phyloP scores from a whole-genome alignment of 768 basidiomycete species.

The Dioszegia hungarica region DNA sequence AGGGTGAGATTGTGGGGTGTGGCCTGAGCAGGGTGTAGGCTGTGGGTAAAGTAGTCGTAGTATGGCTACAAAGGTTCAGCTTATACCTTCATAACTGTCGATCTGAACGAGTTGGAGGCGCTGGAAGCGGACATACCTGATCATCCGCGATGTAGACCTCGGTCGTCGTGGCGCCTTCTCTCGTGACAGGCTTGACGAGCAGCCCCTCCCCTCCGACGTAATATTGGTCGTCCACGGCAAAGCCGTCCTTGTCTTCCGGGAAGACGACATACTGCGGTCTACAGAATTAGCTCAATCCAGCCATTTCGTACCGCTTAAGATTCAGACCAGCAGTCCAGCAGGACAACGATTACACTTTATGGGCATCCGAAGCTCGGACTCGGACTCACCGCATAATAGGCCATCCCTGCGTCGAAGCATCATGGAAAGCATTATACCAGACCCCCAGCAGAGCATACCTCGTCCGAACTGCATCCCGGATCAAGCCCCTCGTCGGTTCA shows the following conservation, averaged over 20 bases:
- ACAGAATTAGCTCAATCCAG: not conserved
- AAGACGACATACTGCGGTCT: constrained; percentile 96
- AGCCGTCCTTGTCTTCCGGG: constrained; percentile 81
- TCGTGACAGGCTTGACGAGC: constrained; percentile 83
- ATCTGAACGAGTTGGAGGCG: too few species aligned
- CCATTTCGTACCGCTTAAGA: too few species aligned
- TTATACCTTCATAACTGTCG: too few species aligned
- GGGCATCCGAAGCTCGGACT: not conserved
- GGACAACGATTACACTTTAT: too few species aligned
- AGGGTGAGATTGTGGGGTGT: constrained; percentile 59
- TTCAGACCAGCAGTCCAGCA: too few species aligned
- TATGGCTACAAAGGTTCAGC: constrained; percentile 59
- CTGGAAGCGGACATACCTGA: constrained; percentile 56
- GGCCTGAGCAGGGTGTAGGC: constrained; percentile 54
- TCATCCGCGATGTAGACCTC: constrained; percentile 82
- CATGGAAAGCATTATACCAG: constrained; percentile 97
- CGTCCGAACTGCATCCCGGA: constrained; percentile 71
- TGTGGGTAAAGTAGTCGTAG: constrained; percentile 82
- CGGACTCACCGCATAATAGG: constrained; percentile 70
- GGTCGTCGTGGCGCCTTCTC: constrained; percentile 63
- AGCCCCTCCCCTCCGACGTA: constrained; percentile 83
- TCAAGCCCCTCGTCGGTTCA: constrained; percentile 77
- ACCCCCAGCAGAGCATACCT: constrained; percentile 82
- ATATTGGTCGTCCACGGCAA: constrained; percentile 87
- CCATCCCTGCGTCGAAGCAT: constrained; percentile 72